Evolutionary conservation across 257 asterid genomes (phyloP), one percentile per base, ranked within the genome.

Genomic region (Nicotiana noctiflora): DNA sequence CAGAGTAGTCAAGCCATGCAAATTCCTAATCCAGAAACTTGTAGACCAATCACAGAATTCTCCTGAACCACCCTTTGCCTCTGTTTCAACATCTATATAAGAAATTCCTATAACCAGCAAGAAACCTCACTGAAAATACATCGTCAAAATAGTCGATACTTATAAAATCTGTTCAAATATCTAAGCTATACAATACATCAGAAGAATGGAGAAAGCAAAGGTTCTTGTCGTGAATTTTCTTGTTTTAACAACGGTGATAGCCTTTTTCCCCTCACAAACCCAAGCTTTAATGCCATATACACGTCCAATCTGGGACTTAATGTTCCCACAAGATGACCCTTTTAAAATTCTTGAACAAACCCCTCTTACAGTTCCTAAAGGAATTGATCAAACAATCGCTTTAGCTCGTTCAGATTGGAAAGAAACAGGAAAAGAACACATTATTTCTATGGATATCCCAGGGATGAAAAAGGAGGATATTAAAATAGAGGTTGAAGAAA

Each of bases 271-370:
- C 2, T 8, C 53, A 14, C 79, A 57, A 40, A 29, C 86, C 3
- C 37, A 81, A 8, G 84, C 87, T 57, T 77, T 83, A 8, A 74
- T 83, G 6, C 88, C 91, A 3, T 84, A 82, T 81, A 37, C 83
- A 0, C 86, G 84, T 0, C 31, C 84, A 15, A n/a, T 84, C 12
- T 79, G 52, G 55, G 89, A 88, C 67, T 0, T 67, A 66, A 75
- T 82, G 77, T n/a, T 86, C 10, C 86, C 91, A 1, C 23, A 44
- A 0, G 87, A 86, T 10, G 88, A 86, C 74, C 89, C 89, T 1
- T 86, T 88, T 65, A 85, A 77, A 75, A 86, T 88, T 27, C 74
- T 86, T 44, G 89, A 88, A 21, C 88, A 86, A 23, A 32, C 55
- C 75, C 91, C 89, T 2, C 10, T 86, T 0, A 83, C 79, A 17